phyloP scores from a whole-genome alignment of 768 basidiomycete genomes.

The Candolleomyces aberdarensis region DNA sequence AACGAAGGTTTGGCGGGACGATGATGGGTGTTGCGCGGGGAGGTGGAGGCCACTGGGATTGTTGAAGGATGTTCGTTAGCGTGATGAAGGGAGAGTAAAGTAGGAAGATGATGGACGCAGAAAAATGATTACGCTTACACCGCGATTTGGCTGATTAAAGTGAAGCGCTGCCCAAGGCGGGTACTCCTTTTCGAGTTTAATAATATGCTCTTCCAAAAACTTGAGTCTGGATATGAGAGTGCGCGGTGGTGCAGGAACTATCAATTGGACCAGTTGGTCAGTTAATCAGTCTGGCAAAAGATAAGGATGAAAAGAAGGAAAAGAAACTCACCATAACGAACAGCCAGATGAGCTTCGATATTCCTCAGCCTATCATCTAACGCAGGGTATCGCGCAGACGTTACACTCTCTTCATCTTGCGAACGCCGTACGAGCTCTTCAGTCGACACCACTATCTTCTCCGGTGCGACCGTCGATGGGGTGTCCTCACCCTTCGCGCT shows the following conservation, averaged over 20 bases:
- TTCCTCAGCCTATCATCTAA: slow-evolving; percentile 62
- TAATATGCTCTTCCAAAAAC: slow-evolving; percentile 74
- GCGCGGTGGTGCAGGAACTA: slow-evolving; percentile 71
- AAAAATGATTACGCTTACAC: slow-evolving; percentile 43
- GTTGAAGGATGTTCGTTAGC: neutral
- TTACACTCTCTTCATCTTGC: slow-evolving; percentile 21
- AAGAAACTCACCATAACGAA: slow-evolving; percentile 61
- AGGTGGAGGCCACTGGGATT: slow-evolving; percentile 75
- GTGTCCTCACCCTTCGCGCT: slow-evolving; percentile 35
- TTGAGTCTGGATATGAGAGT: slow-evolving; percentile 63
- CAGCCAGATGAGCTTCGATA: slow-evolving; percentile 68
- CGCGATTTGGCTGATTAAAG: slow-evolving; percentile 80
- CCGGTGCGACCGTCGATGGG: slow-evolving; percentile 2
- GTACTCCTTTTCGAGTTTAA: slow-evolving; percentile 75
- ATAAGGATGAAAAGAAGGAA: neutral
- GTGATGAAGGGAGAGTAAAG: neutral
- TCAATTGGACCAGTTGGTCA: neutral
- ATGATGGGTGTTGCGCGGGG: slow-evolving; percentile 77
- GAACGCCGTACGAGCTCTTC: slow-evolving; percentile 3
- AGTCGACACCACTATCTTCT: neutral
- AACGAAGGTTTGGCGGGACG: slow-evolving; percentile 61
- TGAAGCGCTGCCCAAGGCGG: slow-evolving; percentile 89
- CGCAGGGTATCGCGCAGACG: slow-evolving; percentile 50
- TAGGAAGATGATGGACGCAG: neutral
- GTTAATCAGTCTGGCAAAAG: neutral